Base-by-base conservation (phyloP, 176 grass and related monocot genomes). In the Secale cereale region DNA sequence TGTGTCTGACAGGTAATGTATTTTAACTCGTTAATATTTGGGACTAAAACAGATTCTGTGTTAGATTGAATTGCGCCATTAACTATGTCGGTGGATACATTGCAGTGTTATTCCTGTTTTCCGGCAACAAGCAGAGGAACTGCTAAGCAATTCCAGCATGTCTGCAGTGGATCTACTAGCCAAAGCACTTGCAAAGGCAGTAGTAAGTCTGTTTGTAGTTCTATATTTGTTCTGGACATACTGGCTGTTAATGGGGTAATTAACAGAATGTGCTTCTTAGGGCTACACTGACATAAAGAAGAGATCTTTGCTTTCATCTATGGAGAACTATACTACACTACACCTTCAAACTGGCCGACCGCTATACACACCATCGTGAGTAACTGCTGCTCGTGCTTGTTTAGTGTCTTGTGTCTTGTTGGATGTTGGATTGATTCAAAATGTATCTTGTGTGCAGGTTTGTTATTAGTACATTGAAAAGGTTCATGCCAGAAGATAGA, bases 21-120 rank as follows among this genome's bases (percentile, higher is more conserved):
- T 57, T 77, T 5, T 1, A 14, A 57, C 23, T 43, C 17, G 19
- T 54, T 76, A 40, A 43, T 50, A 9, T n/a, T 17, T 71, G 14
- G 11, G 26, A 13, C 31, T 72, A 65, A 2, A 2, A 17, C 28
- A 28, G 73, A 8, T 28, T 26, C 25, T 17, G 16, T 76, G 33
- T 9, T 45, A 50, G 31, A 56, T 77, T 70, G 31, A 20, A 57
- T 70, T 71, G 25, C 65, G 13, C 29, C 32, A 69, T 54, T 88
- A 65, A 88, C 52, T 31, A 0, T 65, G 29, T 77, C 9, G 10
- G 7, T 85, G 9, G 19, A 62, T 86, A 22, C 35, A 3, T 39
- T 99, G 90, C 88, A 99, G 97, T 92, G 94, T 97, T 28, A 86
- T 99, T 92, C 94, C 91, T 94, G 68, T 99, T 81, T 97, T 99